Percentiles rank a stretch among this genome's conserved stretches.
Evolutionary conservation across 2,329 filamentous ascomycete genomes (phyloP).

Genomic region (Aspergillus pseudotamarii): DNA sequence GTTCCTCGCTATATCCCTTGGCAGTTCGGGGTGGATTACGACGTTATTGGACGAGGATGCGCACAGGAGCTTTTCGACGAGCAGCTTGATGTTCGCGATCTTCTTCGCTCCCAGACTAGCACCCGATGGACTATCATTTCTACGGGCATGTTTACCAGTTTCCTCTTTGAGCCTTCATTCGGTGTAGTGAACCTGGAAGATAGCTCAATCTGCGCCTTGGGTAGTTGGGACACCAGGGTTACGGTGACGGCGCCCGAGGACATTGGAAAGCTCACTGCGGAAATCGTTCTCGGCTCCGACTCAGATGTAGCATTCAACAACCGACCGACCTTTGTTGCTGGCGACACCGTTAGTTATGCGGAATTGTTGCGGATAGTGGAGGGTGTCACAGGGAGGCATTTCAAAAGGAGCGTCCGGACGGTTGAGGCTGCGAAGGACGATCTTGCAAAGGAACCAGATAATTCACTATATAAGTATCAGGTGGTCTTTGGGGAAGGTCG

Average conservation of each 20-base stretch:
- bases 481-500: constrained; percentile 60
- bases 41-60: constrained; percentile 61
- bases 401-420: constrained; percentile 48
- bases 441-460: constrained; percentile 50
- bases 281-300: constrained; percentile 46
- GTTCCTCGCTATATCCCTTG: constrained; percentile 65
- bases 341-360: constrained; percentile 64
- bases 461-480: constrained; percentile 61
- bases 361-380: constrained; percentile 58
- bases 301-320: constrained; percentile 34
- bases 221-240: constrained; percentile 63
- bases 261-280: constrained; percentile 64
- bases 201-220: constrained; percentile 55
- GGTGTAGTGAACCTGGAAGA: constrained; percentile 59
- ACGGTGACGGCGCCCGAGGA: constrained; percentile 66
- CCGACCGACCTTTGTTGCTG: constrained; percentile 61
- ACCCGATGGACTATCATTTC: constrained; percentile 67
- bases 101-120: constrained; percentile 52
- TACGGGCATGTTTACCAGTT: constrained; percentile 72
- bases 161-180: constrained; percentile 66
- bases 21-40: constrained; percentile 76
- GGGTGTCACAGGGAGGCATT: constrained; percentile 41
- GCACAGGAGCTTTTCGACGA: constrained; percentile 69
- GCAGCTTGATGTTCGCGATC: constrained; percentile 61
- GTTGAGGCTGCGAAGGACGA: constrained; percentile 44